These are phyloP conservation scores for Populus tomentosa DNA, from an alignment of 441 rosid genomes.

Conservation along the genomic window DNA sequence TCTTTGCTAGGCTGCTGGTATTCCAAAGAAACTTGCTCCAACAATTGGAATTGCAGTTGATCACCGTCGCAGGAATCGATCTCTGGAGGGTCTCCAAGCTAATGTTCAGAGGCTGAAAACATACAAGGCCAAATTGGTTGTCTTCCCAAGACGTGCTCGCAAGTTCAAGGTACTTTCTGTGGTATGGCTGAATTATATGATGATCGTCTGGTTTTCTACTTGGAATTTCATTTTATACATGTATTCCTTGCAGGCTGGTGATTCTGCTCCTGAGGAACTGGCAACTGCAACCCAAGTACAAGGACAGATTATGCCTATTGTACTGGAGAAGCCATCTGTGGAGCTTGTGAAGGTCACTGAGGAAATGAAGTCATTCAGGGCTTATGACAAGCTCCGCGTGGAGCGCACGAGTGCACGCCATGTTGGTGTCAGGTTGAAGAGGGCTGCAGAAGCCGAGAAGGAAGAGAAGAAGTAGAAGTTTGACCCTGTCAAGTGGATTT, in stretches of 20 bases:
- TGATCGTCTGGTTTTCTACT: neutral
- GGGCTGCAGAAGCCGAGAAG: slow-evolving; percentile 70
- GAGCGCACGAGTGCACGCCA: slow-evolving; percentile 56
- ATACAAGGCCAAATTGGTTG: slow-evolving; percentile 87
- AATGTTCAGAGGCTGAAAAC: slow-evolving; percentile 92
- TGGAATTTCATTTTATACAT: neutral
- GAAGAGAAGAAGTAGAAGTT: slow-evolving; percentile 59
- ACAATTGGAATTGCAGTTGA: slow-evolving; percentile 82
- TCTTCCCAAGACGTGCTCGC: slow-evolving; percentile 84
- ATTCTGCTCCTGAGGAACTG: slow-evolving; percentile 66
- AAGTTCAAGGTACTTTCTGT: slow-evolving; percentile 52
- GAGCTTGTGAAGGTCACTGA: slow-evolving; percentile 57
- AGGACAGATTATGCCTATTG: slow-evolving; percentile 58
- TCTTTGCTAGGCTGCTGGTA: slow-evolving; percentile 61
- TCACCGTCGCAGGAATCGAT: slow-evolving; percentile 71
- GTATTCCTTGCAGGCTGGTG: slow-evolving; percentile 51
- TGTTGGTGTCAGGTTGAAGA: slow-evolving; percentile 59
- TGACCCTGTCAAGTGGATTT: neutral
- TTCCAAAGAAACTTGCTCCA: slow-evolving; percentile 84
- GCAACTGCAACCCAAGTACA: slow-evolving; percentile 69
- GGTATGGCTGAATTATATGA: neutral
- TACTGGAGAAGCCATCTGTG: slow-evolving; percentile 47
- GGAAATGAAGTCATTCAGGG: slow-evolving; percentile 59
- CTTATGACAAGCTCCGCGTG: slow-evolving; percentile 53
- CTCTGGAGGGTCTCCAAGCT: slow-evolving; percentile 72